Evolutionary conservation across 176 grass and related monocot species (phyloP), one percentile per base, ranked within the genome.

Genomic region (Aegilops sharonensis): DNA sequence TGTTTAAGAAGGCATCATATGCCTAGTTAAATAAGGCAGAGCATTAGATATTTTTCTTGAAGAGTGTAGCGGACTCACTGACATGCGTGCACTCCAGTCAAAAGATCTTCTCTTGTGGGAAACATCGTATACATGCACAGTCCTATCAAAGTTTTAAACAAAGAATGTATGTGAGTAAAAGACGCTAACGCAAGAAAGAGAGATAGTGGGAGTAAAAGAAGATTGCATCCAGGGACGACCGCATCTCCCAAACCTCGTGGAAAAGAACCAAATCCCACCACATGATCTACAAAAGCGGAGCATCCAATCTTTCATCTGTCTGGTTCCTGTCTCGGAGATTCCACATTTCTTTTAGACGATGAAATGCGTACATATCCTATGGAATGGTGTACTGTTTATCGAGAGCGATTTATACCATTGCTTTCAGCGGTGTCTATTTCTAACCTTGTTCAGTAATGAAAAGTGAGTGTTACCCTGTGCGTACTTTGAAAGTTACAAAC

Each of bases 221-320:
- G 32, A 52, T 63, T 85, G 59, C 15, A 18, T 29, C 40, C 8
- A 11, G 64, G 5, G 29, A 68, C 13, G 65, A 43, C 74, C 70
- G 76, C 35, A 64, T 85, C 70, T 85, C 85, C 89, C 85, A 64
- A 68, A 47, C 89, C 77, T 85, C 29, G n/a, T 15, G 89, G 89
- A 88, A 88, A 88, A 77, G 77, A 80, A 76, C 69, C 8, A 81
- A 81, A 85, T 81, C 81, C 31, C 34, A 71, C 50, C 67, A 75
- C 68, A 39, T 61, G 17, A 80, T 80, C 76, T 10, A 84, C 11
- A 61, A 68, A 81, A 87, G 61, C 4, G 36, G 14, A 59, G 67
- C 80, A 80, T 87, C 80, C 8, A 42, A 70, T 87, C 36, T 84
- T 87, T 75, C 62, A 42, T 27, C 72, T 56, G 4, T 21, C 6